These are phyloP conservation scores for Ophiostoma sp. DNA, from an alignment of 2,329 filamentous ascomycete genomes.

Conservation along the genomic window DNA sequence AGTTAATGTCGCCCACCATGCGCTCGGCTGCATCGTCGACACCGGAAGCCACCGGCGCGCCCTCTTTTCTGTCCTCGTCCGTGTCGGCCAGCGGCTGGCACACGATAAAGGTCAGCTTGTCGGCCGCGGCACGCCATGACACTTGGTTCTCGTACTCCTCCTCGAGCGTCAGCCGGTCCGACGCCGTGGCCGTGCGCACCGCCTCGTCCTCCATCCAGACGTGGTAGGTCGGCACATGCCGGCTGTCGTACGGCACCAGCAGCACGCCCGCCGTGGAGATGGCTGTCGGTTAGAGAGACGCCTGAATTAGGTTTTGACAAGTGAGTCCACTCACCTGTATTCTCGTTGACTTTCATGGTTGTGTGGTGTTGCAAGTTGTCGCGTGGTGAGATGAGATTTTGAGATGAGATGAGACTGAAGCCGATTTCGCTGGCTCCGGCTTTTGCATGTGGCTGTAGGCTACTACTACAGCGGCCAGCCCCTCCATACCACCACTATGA, in stretches of 20 bases:
- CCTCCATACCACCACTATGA: background rate
- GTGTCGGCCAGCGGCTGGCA: slow-evolving; percentile 49
- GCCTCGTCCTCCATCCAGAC: slow-evolving; percentile 80
- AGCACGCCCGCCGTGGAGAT: slow-evolving; percentile 61
- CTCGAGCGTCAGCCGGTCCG: slow-evolving; percentile 70
- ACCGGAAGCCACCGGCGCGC: slow-evolving; percentile 26
- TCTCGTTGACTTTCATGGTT: slow-evolving; percentile 26
- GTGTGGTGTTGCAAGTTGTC: background rate
- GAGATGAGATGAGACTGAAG: background rate
- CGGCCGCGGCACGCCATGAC: slow-evolving; percentile 74
- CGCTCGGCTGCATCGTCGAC: slow-evolving; percentile 48
- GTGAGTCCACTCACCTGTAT: slow-evolving; percentile 35
- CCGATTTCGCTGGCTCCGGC: background rate
- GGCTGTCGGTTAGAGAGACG: slow-evolving; percentile 44
- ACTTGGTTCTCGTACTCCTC: slow-evolving; percentile 87
- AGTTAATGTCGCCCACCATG: slow-evolving; percentile 72
- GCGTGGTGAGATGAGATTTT: background rate
- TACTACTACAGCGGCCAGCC: background rate
- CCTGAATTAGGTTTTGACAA: background rate
- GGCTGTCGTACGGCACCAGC: slow-evolving; percentile 76
- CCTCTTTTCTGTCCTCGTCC: background rate
- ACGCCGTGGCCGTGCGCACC: slow-evolving; percentile 81
- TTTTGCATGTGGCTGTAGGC: background rate
- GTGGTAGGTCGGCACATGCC: slow-evolving; percentile 80
- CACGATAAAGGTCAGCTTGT: slow-evolving; percentile 90